A percentile compares a stretch with the other conserved stretches of the same genome.
Evolutionary conservation across 2,329 filamentous ascomycete genomes (phyloP).

Genomic region (Penicillium sp.): DNA sequence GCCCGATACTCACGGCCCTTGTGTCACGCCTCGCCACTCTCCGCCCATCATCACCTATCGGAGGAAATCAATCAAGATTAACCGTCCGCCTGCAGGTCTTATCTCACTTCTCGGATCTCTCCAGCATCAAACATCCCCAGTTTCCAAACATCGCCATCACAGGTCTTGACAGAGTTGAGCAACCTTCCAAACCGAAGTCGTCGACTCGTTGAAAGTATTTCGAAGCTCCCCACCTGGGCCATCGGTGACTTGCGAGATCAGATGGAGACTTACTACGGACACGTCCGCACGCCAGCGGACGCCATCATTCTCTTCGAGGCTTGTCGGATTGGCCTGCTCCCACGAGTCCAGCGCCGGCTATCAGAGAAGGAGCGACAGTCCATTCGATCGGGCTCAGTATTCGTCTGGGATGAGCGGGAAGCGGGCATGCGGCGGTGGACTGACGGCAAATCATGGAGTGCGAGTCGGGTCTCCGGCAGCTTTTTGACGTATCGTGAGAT

Average conservation of each 20-base stretch:
- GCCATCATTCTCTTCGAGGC: slow-evolving; percentile 99
- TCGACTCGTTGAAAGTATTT: neutral
- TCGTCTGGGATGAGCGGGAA: slow-evolving; percentile 99
- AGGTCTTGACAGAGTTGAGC: neutral
- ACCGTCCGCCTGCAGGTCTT: neutral
- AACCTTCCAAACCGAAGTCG: neutral
- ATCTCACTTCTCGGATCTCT: neutral
- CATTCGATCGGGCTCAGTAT: slow-evolving; percentile 94
- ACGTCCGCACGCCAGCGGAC: slow-evolving; percentile 92
- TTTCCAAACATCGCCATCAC: slow-evolving; percentile 2
- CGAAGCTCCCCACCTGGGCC: slow-evolving; percentile 16
- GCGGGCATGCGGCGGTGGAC: slow-evolving; percentile 99
- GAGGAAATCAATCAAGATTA: neutral
- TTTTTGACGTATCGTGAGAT: slow-evolving; percentile 98
- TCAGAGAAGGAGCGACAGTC: slow-evolving; percentile 97
- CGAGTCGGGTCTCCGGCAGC: slow-evolving; percentile 93
- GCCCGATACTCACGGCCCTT: neutral
- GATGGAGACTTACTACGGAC: slow-evolving; percentile 97
- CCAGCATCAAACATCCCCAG: slow-evolving; percentile 3
- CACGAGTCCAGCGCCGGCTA: slow-evolving; percentile 85
- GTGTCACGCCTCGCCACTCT: neutral
- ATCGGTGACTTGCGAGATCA: slow-evolving; percentile 29
- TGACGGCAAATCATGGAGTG: slow-evolving; percentile 98
- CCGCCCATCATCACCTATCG: neutral
- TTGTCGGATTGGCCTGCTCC: slow-evolving; percentile 83